phyloP scores from a whole-genome alignment of 352 stramenopile species.

The Thalassiosira mediterranea region DNA sequence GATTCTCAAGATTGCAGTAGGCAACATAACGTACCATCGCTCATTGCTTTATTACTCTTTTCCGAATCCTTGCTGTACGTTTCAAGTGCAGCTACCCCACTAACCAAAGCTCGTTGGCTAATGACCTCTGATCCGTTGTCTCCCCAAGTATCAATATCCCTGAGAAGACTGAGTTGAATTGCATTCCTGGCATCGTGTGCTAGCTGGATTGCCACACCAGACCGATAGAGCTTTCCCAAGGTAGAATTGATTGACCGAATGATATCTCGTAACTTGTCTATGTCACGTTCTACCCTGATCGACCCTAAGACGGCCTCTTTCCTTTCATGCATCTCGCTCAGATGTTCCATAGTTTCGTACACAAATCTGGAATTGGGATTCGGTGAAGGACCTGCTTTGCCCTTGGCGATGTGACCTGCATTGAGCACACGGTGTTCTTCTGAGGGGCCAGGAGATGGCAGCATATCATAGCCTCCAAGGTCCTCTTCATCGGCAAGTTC shows the following conservation, averaged over 20 bases:
- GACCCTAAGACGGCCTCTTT: slow-evolving; percentile 56
- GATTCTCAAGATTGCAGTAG: not conserved
- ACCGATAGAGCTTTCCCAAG: slow-evolving; percentile 56
- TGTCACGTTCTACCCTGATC: slow-evolving; percentile 76
- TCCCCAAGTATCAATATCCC: slow-evolving; percentile 75
- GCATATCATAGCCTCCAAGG: slow-evolving; percentile 72
- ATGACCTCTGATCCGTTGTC: slow-evolving; percentile 70
- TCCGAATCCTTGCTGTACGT: slow-evolving; percentile 56
- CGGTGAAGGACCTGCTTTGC: too few species aligned
- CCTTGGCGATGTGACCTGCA: slow-evolving; percentile 31
- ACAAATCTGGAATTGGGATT: too few species aligned
- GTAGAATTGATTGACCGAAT: slow-evolving; percentile 71
- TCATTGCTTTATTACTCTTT: slow-evolving; percentile 58
- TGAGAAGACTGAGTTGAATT: slow-evolving; percentile 66
- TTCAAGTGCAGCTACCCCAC: slow-evolving; percentile 65
- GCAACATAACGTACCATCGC: slow-evolving; percentile 63
- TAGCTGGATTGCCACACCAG: slow-evolving; percentile 54
- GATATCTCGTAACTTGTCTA: slow-evolving; percentile 77
- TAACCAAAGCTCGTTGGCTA: slow-evolving; percentile 67
- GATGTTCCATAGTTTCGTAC: slow-evolving; percentile 29
- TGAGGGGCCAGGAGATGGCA: slow-evolving; percentile 68
- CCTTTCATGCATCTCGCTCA: slow-evolving; percentile 17
- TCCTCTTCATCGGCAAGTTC: slow-evolving; percentile 55
- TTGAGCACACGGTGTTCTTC: slow-evolving; percentile 67
- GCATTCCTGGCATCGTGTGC: slow-evolving; percentile 45